Evolutionary conservation across 2,329 filamentous ascomycete species (phyloP).

Genomic region (Diatrype stigma): DNA sequence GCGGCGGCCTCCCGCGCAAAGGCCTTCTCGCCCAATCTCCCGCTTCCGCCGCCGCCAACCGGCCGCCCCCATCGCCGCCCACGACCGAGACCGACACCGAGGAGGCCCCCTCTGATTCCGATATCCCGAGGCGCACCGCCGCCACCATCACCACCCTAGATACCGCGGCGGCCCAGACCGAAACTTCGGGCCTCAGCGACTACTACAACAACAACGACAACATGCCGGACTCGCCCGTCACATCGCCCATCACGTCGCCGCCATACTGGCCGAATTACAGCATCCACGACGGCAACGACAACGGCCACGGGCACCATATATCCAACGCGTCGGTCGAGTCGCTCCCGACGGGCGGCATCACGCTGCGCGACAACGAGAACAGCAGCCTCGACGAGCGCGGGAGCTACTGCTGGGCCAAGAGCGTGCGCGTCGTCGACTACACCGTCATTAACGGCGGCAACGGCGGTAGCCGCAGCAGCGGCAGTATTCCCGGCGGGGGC

Average conservation of each 20-base stretch:
- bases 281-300: background rate
- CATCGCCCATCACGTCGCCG: conserved; percentile 30
- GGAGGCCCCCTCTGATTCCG: conserved; percentile 22
- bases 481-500: too few relatives aligned
- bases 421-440: conserved; percentile 55
- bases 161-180: too few relatives aligned
- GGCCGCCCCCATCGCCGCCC: conserved; percentile 26
- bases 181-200: too few relatives aligned
- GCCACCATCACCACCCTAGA: too few relatives aligned
- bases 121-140: conserved; percentile 4
- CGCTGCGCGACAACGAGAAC: conserved; percentile 58
- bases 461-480: too few relatives aligned
- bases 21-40: conserved; percentile 15
- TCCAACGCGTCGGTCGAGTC: conserved; percentile 46
- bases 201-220: background rate
- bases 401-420: conserved; percentile 59
- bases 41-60: conserved; percentile 12
- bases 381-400: conserved; percentile 40
- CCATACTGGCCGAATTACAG: too few relatives aligned
- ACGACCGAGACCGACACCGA: conserved; percentile 24
- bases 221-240: conserved; percentile 11
- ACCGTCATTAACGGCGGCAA: conserved; percentile 55
- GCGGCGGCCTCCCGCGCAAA: conserved; percentile 12
- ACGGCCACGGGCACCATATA: conserved; percentile 32
- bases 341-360: conserved; percentile 52